Percentiles rank a stretch among this genome's conserved stretches.
phyloP scores from a whole-genome alignment of 805 yeast genomes.

The Huiozyma naganishii region DNA sequence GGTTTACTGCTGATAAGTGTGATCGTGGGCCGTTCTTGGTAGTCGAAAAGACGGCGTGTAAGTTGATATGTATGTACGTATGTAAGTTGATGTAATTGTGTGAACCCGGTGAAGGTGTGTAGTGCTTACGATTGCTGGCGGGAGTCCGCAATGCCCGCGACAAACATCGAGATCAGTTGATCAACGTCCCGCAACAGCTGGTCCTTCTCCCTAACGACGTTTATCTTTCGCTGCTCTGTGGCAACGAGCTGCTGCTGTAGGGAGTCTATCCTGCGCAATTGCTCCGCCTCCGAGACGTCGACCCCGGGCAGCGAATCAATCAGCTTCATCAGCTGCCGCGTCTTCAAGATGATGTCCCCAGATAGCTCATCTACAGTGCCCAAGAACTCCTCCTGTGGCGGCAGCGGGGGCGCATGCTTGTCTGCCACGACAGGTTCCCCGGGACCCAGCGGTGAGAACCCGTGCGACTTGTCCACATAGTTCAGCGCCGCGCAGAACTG shows the following conservation, averaged over 20 bases:
- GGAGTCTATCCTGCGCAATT: slow-evolving; percentile 49
- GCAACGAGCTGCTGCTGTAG: slow-evolving; percentile 51
- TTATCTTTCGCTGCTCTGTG: slow-evolving; percentile 48
- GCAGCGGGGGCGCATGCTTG: slow-evolving; percentile 40
- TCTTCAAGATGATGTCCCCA: slow-evolving; percentile 72
- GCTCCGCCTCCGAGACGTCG: slow-evolving; percentile 71
- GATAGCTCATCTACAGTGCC: slow-evolving; percentile 65
- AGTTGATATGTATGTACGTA: not conserved
- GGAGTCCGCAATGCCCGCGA: slow-evolving; percentile 29
- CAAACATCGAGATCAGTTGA: slow-evolving; percentile 44
- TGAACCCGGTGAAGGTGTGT: too few relatives aligned
- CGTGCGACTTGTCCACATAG: slow-evolving; percentile 70
- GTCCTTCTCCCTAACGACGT: slow-evolving; percentile 55
- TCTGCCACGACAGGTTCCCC: slow-evolving; percentile 25
- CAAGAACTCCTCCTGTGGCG: slow-evolving; percentile 33
- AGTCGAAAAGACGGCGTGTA: not conserved
- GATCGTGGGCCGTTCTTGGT: not conserved
- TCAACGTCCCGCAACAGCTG: slow-evolving; percentile 51
- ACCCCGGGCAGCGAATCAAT: slow-evolving; percentile 90
- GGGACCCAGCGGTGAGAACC: slow-evolving; percentile 23
- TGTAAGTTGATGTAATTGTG: not conserved
- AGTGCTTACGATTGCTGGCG: slow-evolving; percentile 9
- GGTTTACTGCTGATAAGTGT: slow-evolving; percentile 6
- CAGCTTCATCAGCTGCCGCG: slow-evolving; percentile 75
- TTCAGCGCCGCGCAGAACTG: slow-evolving; percentile 71